Evolutionary conservation across 345 rosid genomes (phyloP), one percentile per base, ranked within the genome.

Genomic region (Zanthoxylum bungeanum): DNA sequence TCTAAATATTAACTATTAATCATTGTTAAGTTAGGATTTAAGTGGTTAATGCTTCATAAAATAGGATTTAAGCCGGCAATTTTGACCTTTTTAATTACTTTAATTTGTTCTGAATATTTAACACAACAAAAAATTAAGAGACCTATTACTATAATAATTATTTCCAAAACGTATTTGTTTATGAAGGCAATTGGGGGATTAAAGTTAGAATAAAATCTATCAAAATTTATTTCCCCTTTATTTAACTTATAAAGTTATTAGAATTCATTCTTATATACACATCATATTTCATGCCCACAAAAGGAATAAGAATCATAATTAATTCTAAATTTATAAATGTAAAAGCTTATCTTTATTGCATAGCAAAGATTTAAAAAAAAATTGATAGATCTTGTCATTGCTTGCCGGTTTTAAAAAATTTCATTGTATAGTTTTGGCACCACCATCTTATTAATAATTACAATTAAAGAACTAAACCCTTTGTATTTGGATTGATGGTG

Each of bases 281-380:
- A n/a, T n/a, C n/a, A n/a, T n/a, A n/a, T n/a, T n/a, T n/a, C n/a
- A 25, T 42, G 6, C 34, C 52, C 39, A n/a, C 39, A 33, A 59
- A n/a, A 7, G 39, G 36, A 49, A 66, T 66, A 66, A 31, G 42
- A 30, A 31, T 50, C 69, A n/a, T 66, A n/a, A 27, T 65, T 59
- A 64, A 46, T n/a, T n/a, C n/a, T n/a, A n/a, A n/a, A n/a, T n/a
- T 47, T 47, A 47, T 17, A 28, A 25, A 16, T 46, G 12, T 46
- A 28, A 46, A 58, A 6, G 62, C 62, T n/a, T 16, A 30, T 28
- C 16, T 19, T 66, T 21, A n/a, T 50, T 49, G 60, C 30, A 50
- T 66, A 52, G 49, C 71, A 67, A 67, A 67, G n/a, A n/a, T n/a
- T n/a, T n/a, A n/a, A n/a, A n/a, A n/a, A n/a, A 22, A 67, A 28